Base-by-base conservation (phyloP, 768 basidiomycete species). In the Termitomyces sp. region DNA sequence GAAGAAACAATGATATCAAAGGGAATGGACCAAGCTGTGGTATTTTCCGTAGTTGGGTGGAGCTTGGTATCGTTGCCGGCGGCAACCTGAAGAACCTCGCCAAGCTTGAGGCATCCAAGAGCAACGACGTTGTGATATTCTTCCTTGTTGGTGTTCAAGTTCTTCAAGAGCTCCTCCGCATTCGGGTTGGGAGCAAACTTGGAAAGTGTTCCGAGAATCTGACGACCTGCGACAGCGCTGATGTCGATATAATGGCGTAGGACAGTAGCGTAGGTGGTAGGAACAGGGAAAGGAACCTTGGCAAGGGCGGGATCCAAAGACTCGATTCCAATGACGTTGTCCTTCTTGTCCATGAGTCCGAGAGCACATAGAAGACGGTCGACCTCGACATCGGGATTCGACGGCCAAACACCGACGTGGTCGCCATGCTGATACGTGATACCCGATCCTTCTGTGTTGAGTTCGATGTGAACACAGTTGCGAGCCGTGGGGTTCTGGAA, bases 371-470 rank as follows among this genome's bases (percentile, higher is more conserved):
- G 82, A 26, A 97, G 83, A 56, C 95, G 88, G 53, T 92, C 86
- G 44, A 98, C 95, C 67, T 98, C 95, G 46, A 87, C 71, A 60
- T 97, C 93, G 8, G 96, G 84, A 74, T 99, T 99, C 56, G 87
- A 85, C 13, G 97, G 96, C 96, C 96, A 99, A 53, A 99, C 84
- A 58, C 94, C 97, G 63, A 97, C 87, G 68, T 99, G 97, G 71
- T 99, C 97, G 54, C 97, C 97, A 59, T 98, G 95, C 71, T 98
- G 96, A 73, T 99, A 99, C n/a, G 89, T 93, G 67, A 98, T 92
- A 39, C 95, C 95, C 43, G 95, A 95, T 18, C 92, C 93, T 74
- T 95, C 93, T 32, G 91, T 94, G 74, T 87, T 86, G 67, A 99
- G 87, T 69, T 98, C 97, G 67, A 95, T 79, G 68, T 97, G 95